These are phyloP conservation scores for Picea glauca DNA, from an alignment of 75 land plant species.

Conservation along the genomic window DNA sequence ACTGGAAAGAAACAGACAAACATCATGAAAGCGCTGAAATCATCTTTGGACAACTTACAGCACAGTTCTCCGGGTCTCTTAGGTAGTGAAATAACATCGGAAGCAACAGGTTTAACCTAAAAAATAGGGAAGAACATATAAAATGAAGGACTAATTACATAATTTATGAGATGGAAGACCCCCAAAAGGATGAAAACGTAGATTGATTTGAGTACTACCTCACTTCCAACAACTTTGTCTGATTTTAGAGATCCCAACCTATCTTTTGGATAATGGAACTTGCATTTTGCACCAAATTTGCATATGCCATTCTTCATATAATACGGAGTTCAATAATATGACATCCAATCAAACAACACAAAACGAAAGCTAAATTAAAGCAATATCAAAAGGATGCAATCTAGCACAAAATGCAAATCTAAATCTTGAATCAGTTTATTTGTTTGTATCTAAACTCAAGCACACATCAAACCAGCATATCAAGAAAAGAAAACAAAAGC, in stretches of 20 bases:
- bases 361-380: background rate
- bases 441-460: too few relatives aligned
- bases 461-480: too few relatives aligned
- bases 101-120: conserved; percentile 16
- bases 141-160: background rate
- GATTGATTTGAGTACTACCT: conserved; percentile 4
- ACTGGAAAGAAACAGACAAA: background rate
- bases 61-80: conserved; percentile 74
- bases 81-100: conserved; percentile 31
- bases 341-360: background rate
- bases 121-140: too few relatives aligned
- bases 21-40: background rate
- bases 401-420: background rate
- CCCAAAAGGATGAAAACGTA: background rate
- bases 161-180: background rate
- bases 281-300: conserved; percentile 68
- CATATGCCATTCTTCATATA: conserved; percentile 71
- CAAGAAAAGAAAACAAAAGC: too few relatives aligned
- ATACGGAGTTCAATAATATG: conserved; percentile 26
- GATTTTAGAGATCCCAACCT: conserved; percentile 6
- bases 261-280: conserved; percentile 76
- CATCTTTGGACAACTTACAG: conserved; percentile 33
- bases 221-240: background rate
- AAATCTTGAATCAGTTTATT: background rate
- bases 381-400: background rate